Conservation (phyloP, 2,329 filamentous ascomycete genomes). For the Aspergillus jensenii region DNA sequence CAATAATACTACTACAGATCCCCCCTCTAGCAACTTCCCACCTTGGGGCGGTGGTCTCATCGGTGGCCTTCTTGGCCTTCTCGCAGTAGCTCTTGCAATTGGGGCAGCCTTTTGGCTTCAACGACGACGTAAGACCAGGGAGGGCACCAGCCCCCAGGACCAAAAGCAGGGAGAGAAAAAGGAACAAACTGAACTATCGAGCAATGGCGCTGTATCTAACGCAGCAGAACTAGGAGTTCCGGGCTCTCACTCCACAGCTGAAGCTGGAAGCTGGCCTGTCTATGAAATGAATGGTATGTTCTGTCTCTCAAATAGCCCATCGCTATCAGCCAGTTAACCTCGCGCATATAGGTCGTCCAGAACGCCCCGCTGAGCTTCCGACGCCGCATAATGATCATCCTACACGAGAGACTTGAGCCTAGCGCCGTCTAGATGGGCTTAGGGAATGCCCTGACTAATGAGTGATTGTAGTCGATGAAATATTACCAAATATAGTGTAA, state of each 20-base stretch:
- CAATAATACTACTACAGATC: not conserved
- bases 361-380: conserved; percentile 13
- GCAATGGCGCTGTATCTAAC: not conserved
- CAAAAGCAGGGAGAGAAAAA: conserved; percentile 1
- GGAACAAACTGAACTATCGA: not conserved
- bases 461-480: too few species aligned
- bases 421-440: too few species aligned
- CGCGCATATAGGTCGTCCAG: not conserved
- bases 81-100: conserved; percentile 15
- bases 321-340: not conserved
- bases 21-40: conserved; percentile 41
- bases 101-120: conserved; percentile 16
- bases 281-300: conserved; percentile 13
- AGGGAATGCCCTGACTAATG: too few species aligned
- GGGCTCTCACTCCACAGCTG: not conserved
- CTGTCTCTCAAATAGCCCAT: too few species aligned
- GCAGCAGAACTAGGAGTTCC: too few species aligned
- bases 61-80: conserved; percentile 23
- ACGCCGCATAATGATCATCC: conserved; percentile 10
- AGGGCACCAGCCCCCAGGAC: not conserved
- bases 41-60: conserved; percentile 60
- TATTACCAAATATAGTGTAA: too few species aligned
- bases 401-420: too few species aligned
- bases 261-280: conserved; percentile 7
- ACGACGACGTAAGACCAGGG: conserved; percentile 12